phyloP scores from a whole-genome alignment of 2,329 filamentous ascomycete species.

The Neurospora sp. region DNA sequence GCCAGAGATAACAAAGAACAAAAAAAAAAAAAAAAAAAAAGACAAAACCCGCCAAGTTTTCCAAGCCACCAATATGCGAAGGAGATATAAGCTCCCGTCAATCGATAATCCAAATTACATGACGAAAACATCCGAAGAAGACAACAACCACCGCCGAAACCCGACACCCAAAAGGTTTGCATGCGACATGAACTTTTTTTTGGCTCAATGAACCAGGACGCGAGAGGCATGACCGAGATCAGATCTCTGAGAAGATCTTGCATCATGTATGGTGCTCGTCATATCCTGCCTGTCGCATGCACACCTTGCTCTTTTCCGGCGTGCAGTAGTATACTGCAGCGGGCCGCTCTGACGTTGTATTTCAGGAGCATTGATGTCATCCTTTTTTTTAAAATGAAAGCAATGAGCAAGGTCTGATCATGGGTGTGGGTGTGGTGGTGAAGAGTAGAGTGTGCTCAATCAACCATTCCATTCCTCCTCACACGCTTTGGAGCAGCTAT shows the following conservation, averaged over 20 bases:
- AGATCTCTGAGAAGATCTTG: background rate
- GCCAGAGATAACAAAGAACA: background rate
- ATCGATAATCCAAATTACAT: background rate
- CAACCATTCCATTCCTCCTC: background rate
- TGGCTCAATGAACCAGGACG: background rate
- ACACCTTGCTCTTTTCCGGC: background rate
- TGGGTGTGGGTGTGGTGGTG: background rate
- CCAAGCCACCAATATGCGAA: background rate
- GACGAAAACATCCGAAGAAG: background rate
- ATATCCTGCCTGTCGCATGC: background rate
- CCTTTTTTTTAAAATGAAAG: background rate
- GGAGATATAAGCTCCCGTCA: background rate
- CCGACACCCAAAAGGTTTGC: background rate
- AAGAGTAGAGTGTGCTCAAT: background rate
- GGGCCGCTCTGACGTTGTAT: background rate
- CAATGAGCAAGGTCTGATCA: background rate
- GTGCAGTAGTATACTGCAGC: background rate
- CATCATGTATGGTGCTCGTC: background rate
- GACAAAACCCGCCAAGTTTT: background rate
- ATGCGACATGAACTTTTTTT: background rate
- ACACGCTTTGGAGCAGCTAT: conserved; percentile 1
- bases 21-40: background rate
- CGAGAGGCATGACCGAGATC: background rate
- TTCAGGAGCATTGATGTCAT: background rate
- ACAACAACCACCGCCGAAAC: background rate